Conservation (phyloP, 2,329 filamentous ascomycete genomes). For the Lachnellula hyalina region DNA sequence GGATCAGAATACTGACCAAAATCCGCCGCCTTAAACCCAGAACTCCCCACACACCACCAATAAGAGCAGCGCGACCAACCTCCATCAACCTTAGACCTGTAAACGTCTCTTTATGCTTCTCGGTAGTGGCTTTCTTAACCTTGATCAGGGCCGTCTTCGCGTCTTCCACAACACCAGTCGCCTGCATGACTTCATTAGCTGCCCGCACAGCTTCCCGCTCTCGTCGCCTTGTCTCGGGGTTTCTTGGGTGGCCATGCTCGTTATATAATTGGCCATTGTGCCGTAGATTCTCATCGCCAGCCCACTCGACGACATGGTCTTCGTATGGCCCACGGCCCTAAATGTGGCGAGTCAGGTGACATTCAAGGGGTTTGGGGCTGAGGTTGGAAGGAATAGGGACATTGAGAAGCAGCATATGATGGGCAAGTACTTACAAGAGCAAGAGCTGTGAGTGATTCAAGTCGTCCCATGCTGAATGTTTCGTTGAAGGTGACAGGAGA, state of each 20-base stretch:
- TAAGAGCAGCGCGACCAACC: constrained; percentile 21
- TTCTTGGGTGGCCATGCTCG: constrained; percentile 29
- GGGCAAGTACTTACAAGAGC: constrained; percentile 17
- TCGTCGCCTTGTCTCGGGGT: constrained; percentile 29
- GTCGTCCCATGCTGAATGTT: constrained; percentile 17
- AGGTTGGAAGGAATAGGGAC: background rate
- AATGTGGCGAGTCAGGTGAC: background rate
- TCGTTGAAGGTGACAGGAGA: background rate
- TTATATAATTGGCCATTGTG: constrained; percentile 26
- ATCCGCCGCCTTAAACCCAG: constrained; percentile 29
- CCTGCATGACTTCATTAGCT: constrained; percentile 34
- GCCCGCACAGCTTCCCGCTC: constrained; percentile 31
- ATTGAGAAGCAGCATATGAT: background rate
- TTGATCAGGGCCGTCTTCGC: constrained; percentile 22
- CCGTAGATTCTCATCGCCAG: constrained; percentile 2
- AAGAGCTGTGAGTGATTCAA: constrained; percentile 21
- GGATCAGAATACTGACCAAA: constrained; percentile 19
- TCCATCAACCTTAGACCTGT: constrained; percentile 28
- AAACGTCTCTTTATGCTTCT: constrained; percentile 25
- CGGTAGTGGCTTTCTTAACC: constrained; percentile 11
- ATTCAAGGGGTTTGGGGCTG: background rate
- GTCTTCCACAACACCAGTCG: constrained; percentile 32
- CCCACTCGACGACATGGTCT: constrained; percentile 24
- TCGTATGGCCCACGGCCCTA: constrained; percentile 33
- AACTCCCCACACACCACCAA: constrained; percentile 31